Conservation (phyloP, 2,329 filamentous ascomycete genomes). For the Massarina eburnea region DNA sequence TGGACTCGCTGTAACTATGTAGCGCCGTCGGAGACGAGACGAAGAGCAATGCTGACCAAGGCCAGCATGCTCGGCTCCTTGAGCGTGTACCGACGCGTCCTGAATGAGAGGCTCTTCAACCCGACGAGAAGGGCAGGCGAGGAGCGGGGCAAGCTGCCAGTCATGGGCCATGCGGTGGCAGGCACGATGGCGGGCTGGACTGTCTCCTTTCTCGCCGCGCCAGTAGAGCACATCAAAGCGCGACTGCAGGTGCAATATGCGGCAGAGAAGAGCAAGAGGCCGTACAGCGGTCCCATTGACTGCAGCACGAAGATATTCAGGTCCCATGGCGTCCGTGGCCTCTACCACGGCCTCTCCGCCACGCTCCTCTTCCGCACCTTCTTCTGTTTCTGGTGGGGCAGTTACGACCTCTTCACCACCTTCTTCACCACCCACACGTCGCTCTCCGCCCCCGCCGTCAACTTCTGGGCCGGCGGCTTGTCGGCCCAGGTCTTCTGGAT, state of each 20-base stretch:
- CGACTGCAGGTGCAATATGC: slow-evolving; percentile 93
- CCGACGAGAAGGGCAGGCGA: slow-evolving; percentile 43
- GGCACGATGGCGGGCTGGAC: slow-evolving; percentile 86
- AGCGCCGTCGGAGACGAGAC: slow-evolving; percentile 1
- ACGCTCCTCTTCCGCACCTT: slow-evolving; percentile 88
- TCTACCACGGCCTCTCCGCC: slow-evolving; percentile 83
- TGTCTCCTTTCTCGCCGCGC: slow-evolving; percentile 89
- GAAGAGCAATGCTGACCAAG: slow-evolving; percentile 10
- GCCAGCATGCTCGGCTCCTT: slow-evolving; percentile 81
- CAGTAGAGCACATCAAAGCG: slow-evolving; percentile 93
- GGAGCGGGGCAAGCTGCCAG: slow-evolving; percentile 61
- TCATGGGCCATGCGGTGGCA: slow-evolving; percentile 81
- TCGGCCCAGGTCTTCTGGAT: slow-evolving; percentile 95
- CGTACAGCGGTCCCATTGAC: slow-evolving; percentile 87
- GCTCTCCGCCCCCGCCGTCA: slow-evolving; percentile 76
- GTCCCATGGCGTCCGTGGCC: slow-evolving; percentile 71
- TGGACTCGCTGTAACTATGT: slow-evolving; percentile 72
- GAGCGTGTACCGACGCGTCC: slow-evolving; percentile 81
- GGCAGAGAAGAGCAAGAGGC: slow-evolving; percentile 70
- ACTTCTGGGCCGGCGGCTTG: slow-evolving; percentile 96
- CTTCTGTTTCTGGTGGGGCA: slow-evolving; percentile 99
- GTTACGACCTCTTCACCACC: slow-evolving; percentile 81
- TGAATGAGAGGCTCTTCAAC: slow-evolving; percentile 79
- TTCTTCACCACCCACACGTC: slow-evolving; percentile 66
- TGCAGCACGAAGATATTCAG: slow-evolving; percentile 68